phyloP scores from a whole-genome alignment of 805 yeast species.

The Nakazawaea sp. region DNA sequence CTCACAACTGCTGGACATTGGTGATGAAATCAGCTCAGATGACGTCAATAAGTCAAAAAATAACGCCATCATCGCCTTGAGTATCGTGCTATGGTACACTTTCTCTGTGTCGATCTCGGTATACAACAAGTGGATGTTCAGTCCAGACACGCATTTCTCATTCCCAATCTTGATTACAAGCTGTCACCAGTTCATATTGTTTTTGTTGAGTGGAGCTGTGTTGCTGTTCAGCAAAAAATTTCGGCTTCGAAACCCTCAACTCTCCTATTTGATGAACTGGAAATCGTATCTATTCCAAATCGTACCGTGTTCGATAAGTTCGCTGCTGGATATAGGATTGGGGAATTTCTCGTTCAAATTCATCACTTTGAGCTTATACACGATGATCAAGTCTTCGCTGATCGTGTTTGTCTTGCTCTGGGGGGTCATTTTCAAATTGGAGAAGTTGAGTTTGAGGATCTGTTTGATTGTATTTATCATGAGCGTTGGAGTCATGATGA shows the following conservation, averaged over 20 bases:
- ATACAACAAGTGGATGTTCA: conserved; percentile 98
- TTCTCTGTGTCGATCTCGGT: conserved; percentile 65
- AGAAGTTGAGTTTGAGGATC: conserved; percentile 62
- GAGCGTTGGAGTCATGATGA: conserved; percentile 80
- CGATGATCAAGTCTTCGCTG: conserved; percentile 88
- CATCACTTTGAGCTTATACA: conserved; percentile 78
- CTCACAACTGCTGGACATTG: too few species aligned
- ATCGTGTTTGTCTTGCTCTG: conserved; percentile 85
- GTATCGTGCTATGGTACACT: conserved; percentile 48
- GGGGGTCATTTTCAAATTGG: conserved; percentile 77
- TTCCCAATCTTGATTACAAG: conserved; percentile 84
- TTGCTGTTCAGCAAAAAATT: conserved; percentile 41
- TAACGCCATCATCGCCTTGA: conserved; percentile 10
- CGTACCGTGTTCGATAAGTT: conserved; percentile 79
- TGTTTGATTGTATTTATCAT: conserved; percentile 66
- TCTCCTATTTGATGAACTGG: conserved; percentile 22
- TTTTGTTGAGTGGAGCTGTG: conserved; percentile 41
- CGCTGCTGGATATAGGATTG: conserved; percentile 91
- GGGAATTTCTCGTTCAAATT: conserved; percentile 79
- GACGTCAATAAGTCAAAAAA: too few species aligned
- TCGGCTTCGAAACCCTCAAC: conserved; percentile 27
- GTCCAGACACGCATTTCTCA: conserved; percentile 65
- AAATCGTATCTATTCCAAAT: conserved; percentile 45
- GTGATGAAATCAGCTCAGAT: too few species aligned
- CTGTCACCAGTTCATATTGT: conserved; percentile 71